Percentiles rank a stretch among this genome's conserved stretches.
Evolutionary conservation across 2,329 filamentous ascomycete genomes (phyloP).

Genomic region (Xylaria sp.): DNA sequence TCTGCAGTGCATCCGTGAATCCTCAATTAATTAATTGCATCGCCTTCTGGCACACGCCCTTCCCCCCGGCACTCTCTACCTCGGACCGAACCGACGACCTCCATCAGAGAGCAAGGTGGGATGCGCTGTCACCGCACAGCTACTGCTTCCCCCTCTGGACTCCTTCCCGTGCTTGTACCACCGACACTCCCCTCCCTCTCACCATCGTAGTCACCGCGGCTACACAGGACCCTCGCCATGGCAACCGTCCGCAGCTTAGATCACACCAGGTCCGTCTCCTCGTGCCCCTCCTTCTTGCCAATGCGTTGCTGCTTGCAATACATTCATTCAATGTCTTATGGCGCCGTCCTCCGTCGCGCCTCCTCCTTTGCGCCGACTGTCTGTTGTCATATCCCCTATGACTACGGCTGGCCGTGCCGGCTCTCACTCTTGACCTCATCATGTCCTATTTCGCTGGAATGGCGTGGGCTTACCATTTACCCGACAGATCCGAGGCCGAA

Average conservation of each 20-base stretch:
- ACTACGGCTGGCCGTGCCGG: not conserved
- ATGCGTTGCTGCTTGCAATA: too few species aligned
- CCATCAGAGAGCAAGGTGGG: conserved; percentile 13
- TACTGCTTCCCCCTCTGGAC: conserved; percentile 15
- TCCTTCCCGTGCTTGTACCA: conserved; percentile 20
- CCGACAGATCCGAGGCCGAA: conserved; percentile 58
- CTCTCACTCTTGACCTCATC: not conserved
- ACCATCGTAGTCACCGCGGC: conserved; percentile 3
- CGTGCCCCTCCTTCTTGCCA: conserved; percentile 12
- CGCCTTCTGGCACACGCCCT: conserved; percentile 3
- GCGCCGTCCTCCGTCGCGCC: not conserved
- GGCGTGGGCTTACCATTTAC: conserved; percentile 17
- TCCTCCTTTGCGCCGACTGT: not conserved
- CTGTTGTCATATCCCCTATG: conserved; percentile 4
- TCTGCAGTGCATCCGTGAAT: not conserved
- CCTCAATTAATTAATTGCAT: conserved; percentile 9
- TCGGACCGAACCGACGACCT: conserved; percentile 3
- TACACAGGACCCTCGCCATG: conserved; percentile 25
- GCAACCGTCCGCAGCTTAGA: conserved; percentile 32
- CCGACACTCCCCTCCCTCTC: conserved; percentile 10
- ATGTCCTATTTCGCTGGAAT: conserved; percentile 19
- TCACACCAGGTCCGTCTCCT: conserved; percentile 31
- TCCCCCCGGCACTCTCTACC: conserved; percentile 12
- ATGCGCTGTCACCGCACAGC: conserved; percentile 24
- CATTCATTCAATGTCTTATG: not conserved